Conservation (phyloP, 1,284 basidiomycete genomes). For the Leccinum griseonigrum region DNA sequence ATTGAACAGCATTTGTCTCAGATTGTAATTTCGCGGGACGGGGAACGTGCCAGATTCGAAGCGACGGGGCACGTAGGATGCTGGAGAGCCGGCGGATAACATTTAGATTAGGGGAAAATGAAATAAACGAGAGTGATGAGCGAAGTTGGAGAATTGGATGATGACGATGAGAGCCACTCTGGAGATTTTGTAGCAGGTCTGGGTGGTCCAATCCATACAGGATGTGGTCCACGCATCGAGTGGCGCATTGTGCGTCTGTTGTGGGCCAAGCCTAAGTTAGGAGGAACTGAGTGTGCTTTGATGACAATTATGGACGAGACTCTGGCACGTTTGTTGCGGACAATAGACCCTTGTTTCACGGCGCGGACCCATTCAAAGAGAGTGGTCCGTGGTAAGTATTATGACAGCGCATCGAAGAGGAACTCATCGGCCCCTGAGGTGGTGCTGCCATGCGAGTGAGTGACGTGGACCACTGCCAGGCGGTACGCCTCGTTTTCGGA, state of each 20-base stretch:
- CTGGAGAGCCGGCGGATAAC: slow-evolving; percentile 9
- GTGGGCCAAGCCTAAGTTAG: neutral
- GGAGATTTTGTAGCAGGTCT: slow-evolving; percentile 16
- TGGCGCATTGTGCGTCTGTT: slow-evolving; percentile 8
- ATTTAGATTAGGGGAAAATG: slow-evolving; percentile 8
- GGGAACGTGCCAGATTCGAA: slow-evolving; percentile 28
- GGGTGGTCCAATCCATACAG: slow-evolving; percentile 9
- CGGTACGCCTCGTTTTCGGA: slow-evolving; percentile 5
- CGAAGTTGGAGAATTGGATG: neutral
- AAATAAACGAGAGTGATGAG: slow-evolving; percentile 1
- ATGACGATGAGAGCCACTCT: neutral
- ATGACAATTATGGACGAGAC: neutral
- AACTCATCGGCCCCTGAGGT: slow-evolving; percentile 2
- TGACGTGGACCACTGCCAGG: slow-evolving; percentile 4
- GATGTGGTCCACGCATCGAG: slow-evolving; percentile 2
- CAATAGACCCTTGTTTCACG: neutral
- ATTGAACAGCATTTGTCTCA: slow-evolving; percentile 31
- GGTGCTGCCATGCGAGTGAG: slow-evolving; percentile 5
- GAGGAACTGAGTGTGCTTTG: neutral
- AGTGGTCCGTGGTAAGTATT: neutral
- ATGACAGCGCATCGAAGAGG: neutral
- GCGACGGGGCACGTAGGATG: slow-evolving; percentile 18
- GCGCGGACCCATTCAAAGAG: neutral
- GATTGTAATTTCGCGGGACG: slow-evolving; percentile 23
- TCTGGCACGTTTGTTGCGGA: slow-evolving; percentile 3